A percentile compares a stretch with the other conserved stretches of the same genome.
Evolutionary conservation across 208 protist genomes (phyloP).

Genomic region (Wallacemonas collosoma): DNA sequence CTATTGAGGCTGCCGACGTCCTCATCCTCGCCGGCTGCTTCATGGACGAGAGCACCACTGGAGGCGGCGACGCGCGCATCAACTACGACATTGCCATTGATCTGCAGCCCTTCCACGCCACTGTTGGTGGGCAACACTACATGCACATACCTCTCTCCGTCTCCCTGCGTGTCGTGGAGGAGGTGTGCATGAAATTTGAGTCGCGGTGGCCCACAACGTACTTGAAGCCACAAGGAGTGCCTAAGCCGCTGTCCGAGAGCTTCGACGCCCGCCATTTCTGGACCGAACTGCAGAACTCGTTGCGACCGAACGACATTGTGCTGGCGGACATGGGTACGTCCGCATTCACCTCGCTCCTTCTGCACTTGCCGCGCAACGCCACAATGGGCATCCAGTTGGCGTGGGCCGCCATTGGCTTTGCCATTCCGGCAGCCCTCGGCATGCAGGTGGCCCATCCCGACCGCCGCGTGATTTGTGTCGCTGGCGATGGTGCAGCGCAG

Average conservation of each 20-base stretch:
- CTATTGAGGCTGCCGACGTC: constrained; percentile 49
- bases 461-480: constrained; percentile 46
- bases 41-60: constrained; percentile 44
- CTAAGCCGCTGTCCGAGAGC: constrained; percentile 14
- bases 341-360: constrained; percentile 36
- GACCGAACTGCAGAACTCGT: constrained; percentile 42
- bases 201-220: constrained; percentile 42
- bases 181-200: constrained; percentile 33
- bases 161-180: constrained; percentile 37
- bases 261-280: constrained; percentile 47
- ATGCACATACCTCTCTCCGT: constrained; percentile 48
- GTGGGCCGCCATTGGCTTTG: constrained; percentile 61
- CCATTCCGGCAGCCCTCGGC: constrained; percentile 50
- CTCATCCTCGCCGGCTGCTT: constrained; percentile 43
- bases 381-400: constrained; percentile 34
- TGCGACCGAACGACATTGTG: constrained; percentile 45
- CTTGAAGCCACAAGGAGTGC: constrained; percentile 26
- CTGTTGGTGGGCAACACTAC: constrained; percentile 42
- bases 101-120: constrained; percentile 47
- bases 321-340: constrained; percentile 57
- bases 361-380: constrained; percentile 35
- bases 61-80: constrained; percentile 47
- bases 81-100: constrained; percentile 39
- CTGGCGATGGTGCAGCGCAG: constrained; percentile 58
- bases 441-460: constrained; percentile 44